A percentile compares a stretch with the other conserved stretches of the same genome.
phyloP scores from a whole-genome alignment of 148 eudicot genomes.

The Cornus controversa region DNA sequence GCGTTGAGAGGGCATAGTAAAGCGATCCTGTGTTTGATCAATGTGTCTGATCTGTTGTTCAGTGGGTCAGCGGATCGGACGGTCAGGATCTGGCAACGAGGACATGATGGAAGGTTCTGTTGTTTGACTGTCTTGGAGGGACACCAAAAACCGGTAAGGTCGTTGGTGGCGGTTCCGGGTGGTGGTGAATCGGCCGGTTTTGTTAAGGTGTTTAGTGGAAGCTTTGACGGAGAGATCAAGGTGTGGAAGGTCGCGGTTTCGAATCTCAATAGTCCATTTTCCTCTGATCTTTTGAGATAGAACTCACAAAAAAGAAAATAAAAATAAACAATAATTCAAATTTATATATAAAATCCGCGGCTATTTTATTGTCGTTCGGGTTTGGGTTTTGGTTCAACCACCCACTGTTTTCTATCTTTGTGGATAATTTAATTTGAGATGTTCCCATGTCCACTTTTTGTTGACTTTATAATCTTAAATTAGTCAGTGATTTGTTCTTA shows the following conservation, averaged over 20 bases:
- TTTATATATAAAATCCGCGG: too few relatives aligned
- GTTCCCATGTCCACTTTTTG: too few relatives aligned
- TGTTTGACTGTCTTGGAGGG: constrained; percentile 55
- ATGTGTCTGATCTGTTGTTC: constrained; percentile 48
- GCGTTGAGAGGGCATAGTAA: constrained; percentile 68
- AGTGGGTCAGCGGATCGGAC: constrained; percentile 88
- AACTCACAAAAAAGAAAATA: too few relatives aligned
- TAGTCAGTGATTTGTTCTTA: too few relatives aligned
- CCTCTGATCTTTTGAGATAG: background rate
- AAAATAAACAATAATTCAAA: too few relatives aligned
- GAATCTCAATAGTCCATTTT: background rate
- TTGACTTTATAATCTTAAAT: too few relatives aligned
- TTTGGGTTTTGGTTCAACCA: too few relatives aligned
- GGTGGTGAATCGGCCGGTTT: constrained; percentile 11
- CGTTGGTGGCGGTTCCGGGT: constrained; percentile 43
- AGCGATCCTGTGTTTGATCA: constrained; percentile 62
- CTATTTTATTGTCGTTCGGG: too few relatives aligned
- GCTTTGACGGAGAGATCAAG: constrained; percentile 58
- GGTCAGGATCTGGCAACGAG: constrained; percentile 69
- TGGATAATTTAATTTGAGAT: too few relatives aligned
- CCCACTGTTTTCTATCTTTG: too few relatives aligned
- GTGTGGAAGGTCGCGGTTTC: constrained; percentile 37
- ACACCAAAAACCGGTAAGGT: constrained; percentile 58
- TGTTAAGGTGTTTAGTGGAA: constrained; percentile 57
- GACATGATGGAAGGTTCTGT: constrained; percentile 36